These are phyloP conservation scores for Kazachstania sp. DNA, from an alignment of 1,139 yeast species.

Conservation along the genomic window DNA sequence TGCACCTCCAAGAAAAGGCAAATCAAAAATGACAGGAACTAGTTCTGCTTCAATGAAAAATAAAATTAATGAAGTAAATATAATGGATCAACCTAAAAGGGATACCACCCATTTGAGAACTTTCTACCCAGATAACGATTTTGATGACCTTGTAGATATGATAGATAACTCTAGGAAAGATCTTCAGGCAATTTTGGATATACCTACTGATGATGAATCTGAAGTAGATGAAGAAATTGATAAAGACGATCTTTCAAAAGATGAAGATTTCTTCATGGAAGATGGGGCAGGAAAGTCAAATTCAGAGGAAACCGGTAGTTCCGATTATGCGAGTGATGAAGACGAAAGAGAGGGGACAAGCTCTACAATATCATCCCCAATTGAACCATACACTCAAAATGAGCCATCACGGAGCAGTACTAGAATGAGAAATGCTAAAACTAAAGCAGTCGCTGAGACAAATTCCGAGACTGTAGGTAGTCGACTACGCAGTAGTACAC, in stretches of 20 bases:
- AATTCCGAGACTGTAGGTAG: background rate
- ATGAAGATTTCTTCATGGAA: slow-evolving; percentile 9
- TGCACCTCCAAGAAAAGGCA: slow-evolving; percentile 8
- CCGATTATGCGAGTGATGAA: background rate
- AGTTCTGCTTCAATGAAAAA: too few relatives aligned
- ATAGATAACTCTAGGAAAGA: slow-evolving; percentile 30
- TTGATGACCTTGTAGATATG: slow-evolving; percentile 29
- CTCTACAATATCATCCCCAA: background rate
- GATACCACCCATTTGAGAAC: slow-evolving; percentile 21
- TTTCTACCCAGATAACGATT: slow-evolving; percentile 25
- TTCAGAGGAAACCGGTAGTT: background rate
- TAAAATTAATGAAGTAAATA: too few relatives aligned
- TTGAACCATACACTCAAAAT: background rate
- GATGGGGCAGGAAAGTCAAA: slow-evolving; percentile 6
- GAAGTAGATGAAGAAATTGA: slow-evolving; percentile 13
- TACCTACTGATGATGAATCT: slow-evolving; percentile 10
- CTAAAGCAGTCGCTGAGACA: background rate
- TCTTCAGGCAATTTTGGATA: slow-evolving; percentile 18
- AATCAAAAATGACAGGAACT: slow-evolving; percentile 5
- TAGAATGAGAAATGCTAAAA: background rate
- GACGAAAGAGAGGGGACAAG: background rate
- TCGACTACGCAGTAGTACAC: background rate
- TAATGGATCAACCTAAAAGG: slow-evolving; percentile 4
- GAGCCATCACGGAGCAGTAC: background rate
- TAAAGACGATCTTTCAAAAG: slow-evolving; percentile 18